Base-by-base conservation (phyloP, 305 asterid genomes). In the Fraxinus platypoda region DNA sequence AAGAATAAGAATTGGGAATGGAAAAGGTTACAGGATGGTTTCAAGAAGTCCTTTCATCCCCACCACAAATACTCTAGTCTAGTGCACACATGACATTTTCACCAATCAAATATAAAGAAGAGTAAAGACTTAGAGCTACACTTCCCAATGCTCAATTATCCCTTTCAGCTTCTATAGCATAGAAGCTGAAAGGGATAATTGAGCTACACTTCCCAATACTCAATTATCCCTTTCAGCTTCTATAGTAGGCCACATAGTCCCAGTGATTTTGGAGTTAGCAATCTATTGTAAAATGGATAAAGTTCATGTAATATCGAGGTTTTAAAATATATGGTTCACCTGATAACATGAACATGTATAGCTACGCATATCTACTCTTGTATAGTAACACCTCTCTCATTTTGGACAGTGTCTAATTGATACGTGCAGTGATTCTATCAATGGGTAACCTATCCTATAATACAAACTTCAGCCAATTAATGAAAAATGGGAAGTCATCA, bases 61-160 rank as follows among this genome's bases (percentile, higher is more conserved):
- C 23, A 76, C 17, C 78, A 15, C 72, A 66, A 77, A 37, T 19
- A 82, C 38, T 13, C 62, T 33, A 64, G 79, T 54, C 28, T 15
- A 71, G 49, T 78, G n/a, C 57, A 23, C 54, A 79, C 41, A 64
- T 4, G 4, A 62, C 71, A 71, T 4, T 43, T 13, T 31, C 12
- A 78, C 11, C 26, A 23, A 72, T 70, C 43, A 80, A 62, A 52
- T 66, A 37, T 15, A 80, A 76, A 73, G 35, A 81, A 37, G 34
- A 64, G 28, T n/a, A 17, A 33, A 79, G 34, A 77, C 81, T 70
- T 34, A 57, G 78, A 66, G 17, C 66, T 43, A 21, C 79, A 75
- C 25, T 75, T 8, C 62, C 11, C 79, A 23, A 23, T 75, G 2
- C 54, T 21, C 35, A 46, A 28, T 34, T 33, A 30, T 59, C 17